Evolutionary conservation across 2,329 filamentous ascomycete genomes (phyloP).

Genomic region (Xylariaceae sp.): DNA sequence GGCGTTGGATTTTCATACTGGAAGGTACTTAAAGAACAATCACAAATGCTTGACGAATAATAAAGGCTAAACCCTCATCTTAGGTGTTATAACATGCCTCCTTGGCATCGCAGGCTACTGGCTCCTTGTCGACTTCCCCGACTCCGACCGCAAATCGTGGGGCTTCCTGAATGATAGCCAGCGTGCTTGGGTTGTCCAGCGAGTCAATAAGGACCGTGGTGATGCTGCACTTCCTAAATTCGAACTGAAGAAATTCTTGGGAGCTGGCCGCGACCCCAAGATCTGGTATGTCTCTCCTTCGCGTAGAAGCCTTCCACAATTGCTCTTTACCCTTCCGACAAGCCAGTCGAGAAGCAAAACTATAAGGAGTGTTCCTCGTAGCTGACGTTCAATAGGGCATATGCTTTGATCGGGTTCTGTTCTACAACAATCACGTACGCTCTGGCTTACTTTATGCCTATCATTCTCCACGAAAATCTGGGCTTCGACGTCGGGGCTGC

Average conservation of each 20-base stretch:
- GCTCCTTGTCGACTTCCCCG: conserved; percentile 54
- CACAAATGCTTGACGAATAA: neutral
- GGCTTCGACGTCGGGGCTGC: conserved; percentile 64
- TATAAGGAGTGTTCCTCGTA: conserved; percentile 23
- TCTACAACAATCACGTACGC: conserved; percentile 75
- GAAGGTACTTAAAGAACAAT: conserved; percentile 42
- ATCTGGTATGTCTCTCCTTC: conserved; percentile 41
- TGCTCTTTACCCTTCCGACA: neutral
- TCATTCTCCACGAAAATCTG: conserved; percentile 68
- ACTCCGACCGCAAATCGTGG: conserved; percentile 42
- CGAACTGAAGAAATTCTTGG: conserved; percentile 40
- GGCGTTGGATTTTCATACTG: conserved; percentile 70
- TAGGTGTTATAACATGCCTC: conserved; percentile 57
- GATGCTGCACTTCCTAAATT: conserved; percentile 53
- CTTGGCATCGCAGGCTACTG: conserved; percentile 44
- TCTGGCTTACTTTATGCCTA: conserved; percentile 76
- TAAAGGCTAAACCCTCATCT: conserved; percentile 14
- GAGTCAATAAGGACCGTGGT: conserved; percentile 49
- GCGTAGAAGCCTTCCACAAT: conserved; percentile 6
- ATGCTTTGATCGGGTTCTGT: conserved; percentile 63
- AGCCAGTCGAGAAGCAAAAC: neutral
- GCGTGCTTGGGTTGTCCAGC: conserved; percentile 40
- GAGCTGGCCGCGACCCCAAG: conserved; percentile 44
- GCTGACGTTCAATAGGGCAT: conserved; percentile 59
- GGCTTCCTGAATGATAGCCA: conserved; percentile 47